Evolutionary conservation across 2,329 filamentous ascomycete genomes (phyloP), one percentile per base, ranked within the genome.

Genomic region (Stagonosporopsis vannaccii): DNA sequence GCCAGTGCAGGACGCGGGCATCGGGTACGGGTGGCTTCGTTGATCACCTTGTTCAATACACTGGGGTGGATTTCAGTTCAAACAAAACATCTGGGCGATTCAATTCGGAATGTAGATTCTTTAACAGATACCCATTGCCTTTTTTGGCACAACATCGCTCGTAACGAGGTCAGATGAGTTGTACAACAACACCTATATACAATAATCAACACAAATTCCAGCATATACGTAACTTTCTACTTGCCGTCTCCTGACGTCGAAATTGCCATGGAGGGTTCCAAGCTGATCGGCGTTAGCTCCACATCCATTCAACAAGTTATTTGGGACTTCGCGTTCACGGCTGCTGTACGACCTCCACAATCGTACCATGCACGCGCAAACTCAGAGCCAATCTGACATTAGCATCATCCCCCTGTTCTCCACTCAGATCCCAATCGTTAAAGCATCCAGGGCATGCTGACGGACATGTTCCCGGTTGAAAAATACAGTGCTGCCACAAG

Each of bases 11-110:
- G 73, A 73, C 66, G 62, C 70, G 61, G 72, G 71, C 20, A 56
- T 76, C 35, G 74, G 73, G 28, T 76, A 75, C 48, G 75, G 70
- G 40, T 77, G 75, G 75, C 41, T 77, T 45, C 75, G 62, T 60
- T 58, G 51, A 51, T 19, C 36, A 50, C 22, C 7, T 15, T 54
- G 52, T 58, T n/a, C n/a, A n/a, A n/a, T n/a, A n/a, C n/a, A n/a
- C n/a, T n/a, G n/a, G 51, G 53, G 57, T 53, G 25, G 19, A 40
- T 11, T 40, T 15, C 12, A 23, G 37, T 23, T 23, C 37, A 20
- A 7, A 71, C 70, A 71, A 69, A 68, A 71, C 62, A 66, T 71
- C 69, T 65, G 50, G 55, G 58, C 55, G 57, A 44, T 61, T 58
- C 58, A 44, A 36, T 53, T 51, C 58, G 43, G 54, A 53, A 56